Evolutionary conservation across 78 protist genomes (phyloP), one percentile per base, ranked within the genome.

Genomic region (Pelomyxa schiedti): DNA sequence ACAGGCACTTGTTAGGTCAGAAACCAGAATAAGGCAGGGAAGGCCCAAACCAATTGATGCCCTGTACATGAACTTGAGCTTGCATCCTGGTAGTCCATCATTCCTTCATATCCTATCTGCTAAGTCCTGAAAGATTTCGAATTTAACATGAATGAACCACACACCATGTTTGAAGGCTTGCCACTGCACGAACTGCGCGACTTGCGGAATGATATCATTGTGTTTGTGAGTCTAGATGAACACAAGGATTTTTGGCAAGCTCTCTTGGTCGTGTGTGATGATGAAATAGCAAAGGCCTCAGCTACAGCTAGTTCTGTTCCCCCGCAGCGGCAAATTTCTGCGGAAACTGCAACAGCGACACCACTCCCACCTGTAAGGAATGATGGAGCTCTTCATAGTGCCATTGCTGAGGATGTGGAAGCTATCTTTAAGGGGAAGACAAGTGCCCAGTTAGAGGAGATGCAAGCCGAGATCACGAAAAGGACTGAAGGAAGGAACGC

Each of bases 31-130:
- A 22, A 3, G 8, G 0, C 75, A 80, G 43, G 22, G n/a, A 22
- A 66, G 86, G 26, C 75, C 86, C 22, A n/a, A 28, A 37, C 86
- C 86, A n/a, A 40, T 80, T 43, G 86, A 80, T 74, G 35, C 40
- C 2, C 58, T 80, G 35, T 80, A 80, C 39, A 22, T 32, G n/a
- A 67, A 74, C 47, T 66, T 80, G n/a, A 32, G 75, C 4, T 75
- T 80, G 76, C 32, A 66, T 5, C 16, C 47, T 22, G 63, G 47
- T 22, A 43, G 29, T 35, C 47, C 65, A 37, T 29, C 24, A 26
- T 41, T 4, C n/a, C 66, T 26, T 5, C 53, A 22, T n/a, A 80
- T 69, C 26, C 86, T 80, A 1, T 65, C 78, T 1, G 0, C 3
- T 0, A 16, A 75, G 69, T 39, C n/a, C n/a, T n/a, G n/a, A n/a